Evolutionary conservation across 2,329 filamentous ascomycete species (phyloP).

Genomic region (Penicillium sp.): DNA sequence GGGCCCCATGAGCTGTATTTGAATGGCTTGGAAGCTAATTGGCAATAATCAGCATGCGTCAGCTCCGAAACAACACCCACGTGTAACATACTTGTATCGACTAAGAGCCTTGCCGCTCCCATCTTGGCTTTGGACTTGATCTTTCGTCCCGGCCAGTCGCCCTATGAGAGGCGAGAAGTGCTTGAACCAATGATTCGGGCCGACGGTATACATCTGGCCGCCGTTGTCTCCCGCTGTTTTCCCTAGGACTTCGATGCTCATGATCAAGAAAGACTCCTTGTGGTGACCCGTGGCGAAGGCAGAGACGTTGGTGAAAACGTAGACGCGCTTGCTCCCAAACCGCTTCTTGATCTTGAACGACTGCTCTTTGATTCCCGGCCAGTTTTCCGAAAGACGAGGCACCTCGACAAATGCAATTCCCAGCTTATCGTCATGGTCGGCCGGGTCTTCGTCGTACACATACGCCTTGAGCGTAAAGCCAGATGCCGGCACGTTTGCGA

Average conservation of each 20-base stretch:
- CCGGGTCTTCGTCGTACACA: conserved; percentile 85
- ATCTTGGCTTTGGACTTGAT: conserved; percentile 56
- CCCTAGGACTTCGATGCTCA: conserved; percentile 78
- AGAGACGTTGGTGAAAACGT: conserved; percentile 67
- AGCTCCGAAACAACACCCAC: background rate
- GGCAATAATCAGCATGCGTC: conserved; percentile 2
- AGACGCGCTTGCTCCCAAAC: conserved; percentile 82
- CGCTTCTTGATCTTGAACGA: conserved; percentile 72
- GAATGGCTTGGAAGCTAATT: conserved; percentile 81
- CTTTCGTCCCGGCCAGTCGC: conserved; percentile 70
- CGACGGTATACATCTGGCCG: conserved; percentile 74
- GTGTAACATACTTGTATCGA: conserved; percentile 69
- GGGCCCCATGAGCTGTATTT: conserved; percentile 82
- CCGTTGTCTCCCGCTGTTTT: conserved; percentile 64
- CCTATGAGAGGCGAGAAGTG: conserved; percentile 90
- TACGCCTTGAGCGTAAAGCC: conserved; percentile 84
- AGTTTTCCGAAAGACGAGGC: conserved; percentile 59
- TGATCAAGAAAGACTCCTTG: conserved; percentile 65
- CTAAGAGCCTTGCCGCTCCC: conserved; percentile 56
- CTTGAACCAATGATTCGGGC: conserved; percentile 72
- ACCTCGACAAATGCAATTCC: conserved; percentile 78
- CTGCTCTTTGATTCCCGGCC: conserved; percentile 65
- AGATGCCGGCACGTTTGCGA: conserved; percentile 77
- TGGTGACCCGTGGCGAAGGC: conserved; percentile 60
- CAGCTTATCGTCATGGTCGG: conserved; percentile 80